Conservation (phyloP, 495 filamentous ascomycete genomes). For the Ramalina intermedia region DNA sequence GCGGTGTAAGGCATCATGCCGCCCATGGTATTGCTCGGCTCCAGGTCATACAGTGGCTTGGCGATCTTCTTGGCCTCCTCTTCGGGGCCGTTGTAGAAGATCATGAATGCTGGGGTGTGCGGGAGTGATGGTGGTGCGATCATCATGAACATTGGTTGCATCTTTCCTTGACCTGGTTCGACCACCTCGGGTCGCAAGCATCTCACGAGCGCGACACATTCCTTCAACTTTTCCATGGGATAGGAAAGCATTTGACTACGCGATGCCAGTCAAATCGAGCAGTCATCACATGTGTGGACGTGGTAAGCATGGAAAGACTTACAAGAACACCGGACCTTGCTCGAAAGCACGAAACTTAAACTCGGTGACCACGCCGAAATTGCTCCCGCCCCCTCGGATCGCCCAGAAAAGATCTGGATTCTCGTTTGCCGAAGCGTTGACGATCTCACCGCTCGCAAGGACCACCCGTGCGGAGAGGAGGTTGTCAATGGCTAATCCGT, state of each 20-base stretch:
- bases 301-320: constrained; percentile 16
- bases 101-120: constrained; percentile 9
- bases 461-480: constrained; percentile 22
- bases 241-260: background rate
- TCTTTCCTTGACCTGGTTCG: constrained; percentile 2
- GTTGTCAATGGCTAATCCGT: constrained; percentile 25
- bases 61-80: constrained; percentile 10
- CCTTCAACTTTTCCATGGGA: background rate
- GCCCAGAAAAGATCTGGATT: constrained; percentile 23
- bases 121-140: constrained; percentile 6
- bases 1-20: constrained; percentile 7
- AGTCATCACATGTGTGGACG: constrained; percentile 14
- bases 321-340: constrained; percentile 15
- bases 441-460: constrained; percentile 18
- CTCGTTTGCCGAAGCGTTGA: constrained; percentile 13
- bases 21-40: constrained; percentile 2
- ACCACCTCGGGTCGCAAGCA: background rate
- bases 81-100: constrained; percentile 16
- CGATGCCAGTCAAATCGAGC: constrained; percentile 1
- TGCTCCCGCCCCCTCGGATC: constrained; percentile 22
- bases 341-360: constrained; percentile 12
- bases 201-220: constrained; percentile 1
- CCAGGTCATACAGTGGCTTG: constrained; percentile 14
- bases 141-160: constrained; percentile 1
- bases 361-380: constrained; percentile 21